Evolutionary conservation across 2,329 filamentous ascomycete species (phyloP), one percentile per base, ranked within the genome.

Genomic region (Trichoderma simmonsii): DNA sequence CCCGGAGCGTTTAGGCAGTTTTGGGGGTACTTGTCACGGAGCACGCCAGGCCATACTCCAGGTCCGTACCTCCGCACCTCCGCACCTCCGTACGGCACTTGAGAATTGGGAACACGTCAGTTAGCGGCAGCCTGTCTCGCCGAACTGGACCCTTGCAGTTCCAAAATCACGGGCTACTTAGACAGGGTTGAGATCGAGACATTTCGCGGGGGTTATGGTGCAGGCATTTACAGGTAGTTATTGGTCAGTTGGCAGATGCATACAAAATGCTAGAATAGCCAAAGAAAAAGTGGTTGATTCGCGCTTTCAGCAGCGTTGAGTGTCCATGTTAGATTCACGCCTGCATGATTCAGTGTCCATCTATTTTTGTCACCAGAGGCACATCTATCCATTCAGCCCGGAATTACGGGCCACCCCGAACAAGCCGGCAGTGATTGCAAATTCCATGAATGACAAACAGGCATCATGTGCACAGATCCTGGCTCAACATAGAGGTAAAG

Each of bases 61-160:
- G 30, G 63, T 7, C 66, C 43, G 67, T 57, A 56, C 67, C 57
- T 70, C 67, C 57, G 67, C 67, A 34, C 18, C 60, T 71, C 68
- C 60, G 61, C 43, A 59, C 28, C 59, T 72, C 39, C 54, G 63
- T 61, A 61, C 70, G 68, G 60, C 56, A 51, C 66, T 48, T 34
- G 36, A 51, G 59, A 54, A 34, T 48, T 34, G 36, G 61, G 59
- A 54, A 59, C 64, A 72, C 71, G 71, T 72, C 71, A 72, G 71
- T 63, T 63, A 32, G 39, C 71, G 64, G 71, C 43, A 72, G 71
- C 71, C 71, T 72, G 71, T 59, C 71, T 68, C 61, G 62, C 61
- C 61, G 61, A 65, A 66, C 21, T 34, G 30, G 51, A 34, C 21
- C 32, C 51, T 68, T n/a, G 26, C 18, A 26, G 15, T 12, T 64